Conservation (phyloP, 2,329 filamentous ascomycete genomes). For the Ophiostoma ulmi region DNA sequence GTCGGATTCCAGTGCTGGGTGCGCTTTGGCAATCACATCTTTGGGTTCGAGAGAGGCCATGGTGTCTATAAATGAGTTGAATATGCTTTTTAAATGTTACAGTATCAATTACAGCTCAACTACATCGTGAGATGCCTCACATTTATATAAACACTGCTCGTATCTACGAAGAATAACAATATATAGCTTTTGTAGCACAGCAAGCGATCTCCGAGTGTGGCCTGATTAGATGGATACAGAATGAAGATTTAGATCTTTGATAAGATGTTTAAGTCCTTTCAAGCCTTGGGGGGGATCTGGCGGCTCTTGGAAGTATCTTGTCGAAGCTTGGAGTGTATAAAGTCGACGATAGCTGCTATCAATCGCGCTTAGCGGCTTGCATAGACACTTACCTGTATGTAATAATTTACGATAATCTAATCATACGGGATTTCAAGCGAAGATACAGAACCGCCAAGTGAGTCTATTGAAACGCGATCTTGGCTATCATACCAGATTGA, state of each 20-base stretch:
- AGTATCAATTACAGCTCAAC: background rate
- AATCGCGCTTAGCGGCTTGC: background rate
- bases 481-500: background rate
- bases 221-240: background rate
- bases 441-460: background rate
- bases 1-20: background rate
- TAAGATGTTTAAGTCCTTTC: background rate
- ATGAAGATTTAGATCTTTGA: background rate
- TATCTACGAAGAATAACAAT: background rate
- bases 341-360: background rate
- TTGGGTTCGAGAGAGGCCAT: background rate
- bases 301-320: background rate
- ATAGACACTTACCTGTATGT: background rate
- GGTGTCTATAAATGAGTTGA: background rate
- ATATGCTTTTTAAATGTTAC: background rate
- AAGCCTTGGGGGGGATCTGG: background rate
- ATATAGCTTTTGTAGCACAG: background rate
- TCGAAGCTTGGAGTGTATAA: slow-evolving; percentile 3
- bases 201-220: background rate
- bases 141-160: background rate
- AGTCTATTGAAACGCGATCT: background rate
- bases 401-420: background rate
- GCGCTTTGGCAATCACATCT: background rate
- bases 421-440: background rate
- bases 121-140: background rate